Evolutionary conservation across 306 rosid genomes (phyloP), one percentile per base, ranked within the genome.

Genomic region (Cicer chorassanicum): DNA sequence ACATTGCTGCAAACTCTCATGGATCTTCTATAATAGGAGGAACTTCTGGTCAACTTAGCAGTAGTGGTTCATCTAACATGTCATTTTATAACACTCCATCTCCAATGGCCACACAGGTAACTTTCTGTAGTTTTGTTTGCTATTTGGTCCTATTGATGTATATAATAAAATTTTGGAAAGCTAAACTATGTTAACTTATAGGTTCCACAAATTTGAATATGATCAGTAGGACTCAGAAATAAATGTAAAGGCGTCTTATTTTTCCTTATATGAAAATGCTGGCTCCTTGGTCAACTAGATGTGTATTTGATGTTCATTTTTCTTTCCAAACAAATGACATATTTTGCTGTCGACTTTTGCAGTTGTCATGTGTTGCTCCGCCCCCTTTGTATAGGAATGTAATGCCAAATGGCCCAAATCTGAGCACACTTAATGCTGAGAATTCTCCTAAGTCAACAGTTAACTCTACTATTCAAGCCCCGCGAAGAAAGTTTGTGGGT

Each of bases 401-500:
- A 41, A 81, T 78, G 80, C 90, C 84, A 76, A 89, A 91, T 73
- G 92, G 91, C 48, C 93, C 85, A 80, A 89, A 81, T 77, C 77
- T 84, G 57, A 83, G 80, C 78, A 62, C 90, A 13, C 80, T 82
- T 80, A 76, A 78, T 77, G 77, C 82, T 73, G 98, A 93, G 46
- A 84, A 87, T 85, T 86, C 91, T 70, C 84, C 90, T 29, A 93
- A 89, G 85, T 91, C 97, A 77, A 89, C 89, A 46, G 84, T 89
- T 41, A 91, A 86, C 86, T 68, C 97, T 70, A 84, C 87, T 49
- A 77, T 89, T 67, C 98, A 91, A 87, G 92, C 96, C 13, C 93
- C 94, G 56, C 84, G 98, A 84, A 85, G 96, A 80, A 93, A 93
- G 87, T 90, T 91, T 84, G 96, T 91, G 78, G 97, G 91, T 70